Conservation (phyloP, 352 stramenopile genomes). For the Pythium utonaiense region DNA sequence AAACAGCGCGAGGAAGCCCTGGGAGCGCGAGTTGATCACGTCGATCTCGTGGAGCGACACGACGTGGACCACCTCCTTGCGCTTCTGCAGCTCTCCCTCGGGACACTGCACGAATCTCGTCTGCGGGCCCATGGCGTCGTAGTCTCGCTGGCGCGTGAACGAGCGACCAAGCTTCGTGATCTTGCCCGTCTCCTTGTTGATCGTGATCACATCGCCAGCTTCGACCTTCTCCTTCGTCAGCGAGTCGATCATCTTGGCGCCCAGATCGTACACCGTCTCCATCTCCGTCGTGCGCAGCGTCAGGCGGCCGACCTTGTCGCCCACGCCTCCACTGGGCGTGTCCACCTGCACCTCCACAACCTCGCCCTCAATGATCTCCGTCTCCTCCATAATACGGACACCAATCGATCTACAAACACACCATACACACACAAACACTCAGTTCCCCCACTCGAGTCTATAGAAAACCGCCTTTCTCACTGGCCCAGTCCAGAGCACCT, state of each 20-base stretch:
- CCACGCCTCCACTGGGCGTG: conserved; percentile 63
- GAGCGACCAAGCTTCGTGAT: conserved; percentile 97
- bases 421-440: conserved; percentile 7
- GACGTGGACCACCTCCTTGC: conserved; percentile 97
- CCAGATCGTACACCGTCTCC: conserved; percentile 99
- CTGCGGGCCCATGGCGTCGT: conserved; percentile 96
- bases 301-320: conserved; percentile 89
- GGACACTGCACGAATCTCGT: conserved; percentile 85
- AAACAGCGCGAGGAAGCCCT: conserved; percentile 99
- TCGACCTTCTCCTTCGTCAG: conserved; percentile 98
- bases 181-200: conserved; percentile 98
- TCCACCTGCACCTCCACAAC: conserved; percentile 99
- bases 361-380: conserved; percentile 99
- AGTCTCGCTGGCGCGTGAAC: conserved; percentile 97
- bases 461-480: background rate
- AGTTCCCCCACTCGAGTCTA: background rate
- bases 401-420: conserved; percentile 94
- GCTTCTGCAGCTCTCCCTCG: conserved; percentile 98
- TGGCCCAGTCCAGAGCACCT: background rate
- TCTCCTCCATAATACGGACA: conserved; percentile 99
- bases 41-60: conserved; percentile 99
- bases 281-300: conserved; percentile 99
- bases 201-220: conserved; percentile 99
- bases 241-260: conserved; percentile 99
- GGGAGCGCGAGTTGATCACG: conserved; percentile 98